Base-by-base conservation (phyloP, 805 yeast genomes). In the Tetrapisispora taiwanensis region DNA sequence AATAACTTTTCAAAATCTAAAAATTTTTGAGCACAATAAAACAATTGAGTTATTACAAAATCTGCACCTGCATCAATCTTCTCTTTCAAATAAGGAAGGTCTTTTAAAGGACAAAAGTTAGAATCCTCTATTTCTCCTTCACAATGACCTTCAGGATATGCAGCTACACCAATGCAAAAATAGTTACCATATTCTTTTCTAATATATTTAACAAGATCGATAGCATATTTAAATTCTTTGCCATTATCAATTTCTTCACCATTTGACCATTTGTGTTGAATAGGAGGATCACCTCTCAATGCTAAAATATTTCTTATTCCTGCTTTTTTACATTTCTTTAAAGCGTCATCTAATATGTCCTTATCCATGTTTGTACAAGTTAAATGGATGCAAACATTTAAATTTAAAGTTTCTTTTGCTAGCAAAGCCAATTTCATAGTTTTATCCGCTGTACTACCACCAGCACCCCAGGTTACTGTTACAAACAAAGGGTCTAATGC, bases 391-490 rank as follows among this genome's bases (percentile, higher is more conserved):
- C 95, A 89, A 0, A 95, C 87, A 3, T 96, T 87, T n/a, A 90
- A 66, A 3, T 82, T 81, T 46, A 89, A 70, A 40, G 81, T 86
- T 38, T 73, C 67, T 55, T 84, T 86, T 53, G 94, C 82, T 2
- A 84, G 73, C 20, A 76, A 69, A 1, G 96, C 95, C 46, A 92
- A 70, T 36, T 85, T 90, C 46, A 92, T 63, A 0, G 96, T 85
- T 67, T 87, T 88, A 40, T 77, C 82, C 39, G 90, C 78, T 9
- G 97, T 87, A 5, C 95, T 79, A 3, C 98, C 98, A 34, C 97
- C 97, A 5, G 98, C 97, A 30, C 97, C 98, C 97, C 97, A 92
- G 0, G 99, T 92, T 13, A 92, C 83, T 3, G 95, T 86, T 44
- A 90, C 81, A 60, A 92, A 94, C 14, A 82, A 68, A 3, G 97